Evolutionary conservation across 225 moss, liverwort and hornwort species (phyloP), one percentile per base, ranked within the genome.

Genomic region (Thuidium tamariscinum): DNA sequence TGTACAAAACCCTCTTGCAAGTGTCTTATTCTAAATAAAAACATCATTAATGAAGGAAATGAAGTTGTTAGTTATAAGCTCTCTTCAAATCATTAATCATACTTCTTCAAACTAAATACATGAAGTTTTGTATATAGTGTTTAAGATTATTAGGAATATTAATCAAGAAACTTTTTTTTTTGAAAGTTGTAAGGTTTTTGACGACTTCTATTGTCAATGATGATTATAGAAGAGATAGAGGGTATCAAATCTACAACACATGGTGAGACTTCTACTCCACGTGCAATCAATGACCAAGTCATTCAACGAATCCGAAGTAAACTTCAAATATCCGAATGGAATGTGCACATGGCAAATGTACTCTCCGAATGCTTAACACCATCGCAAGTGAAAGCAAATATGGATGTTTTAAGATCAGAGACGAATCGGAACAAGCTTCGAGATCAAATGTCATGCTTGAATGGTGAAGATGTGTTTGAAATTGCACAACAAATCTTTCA

Each of bases 1-100:
- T 0, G 0, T 0, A 0, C 0, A 46, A 46, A 4, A 2, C 2
- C 30, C 4, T 18, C 15, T 6, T 48, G 4, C 1, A 73, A 3
- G 48, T 73, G 11, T 19, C 25, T 72, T 29, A 30, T 0, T 1
- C 11, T 46, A 11, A 5, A 18, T 4, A 10, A 37, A 10, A 16
- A 10, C 3, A n/a, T 17, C 4, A 11, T 25, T 27, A 17, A 2
- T 16, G 2, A 37, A 55, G 9, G 37, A 56, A 7, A 17, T 37
- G 3, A 11, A 55, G 26, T 56, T 25, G 6, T 54, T 3, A 37
- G 7, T 44, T 37, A 2, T 4, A 77, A 55, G 3, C 25, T 37
- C 9, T 7, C 6, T 0, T 26, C 7, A 37, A 7, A 55, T 77
- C 16, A 2, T 17, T 13, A n/a, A n/a, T 34, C 4, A 51, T 74